Base-by-base conservation (phyloP, 148 eudicot genomes). In the Chenopodium quinoa region DNA sequence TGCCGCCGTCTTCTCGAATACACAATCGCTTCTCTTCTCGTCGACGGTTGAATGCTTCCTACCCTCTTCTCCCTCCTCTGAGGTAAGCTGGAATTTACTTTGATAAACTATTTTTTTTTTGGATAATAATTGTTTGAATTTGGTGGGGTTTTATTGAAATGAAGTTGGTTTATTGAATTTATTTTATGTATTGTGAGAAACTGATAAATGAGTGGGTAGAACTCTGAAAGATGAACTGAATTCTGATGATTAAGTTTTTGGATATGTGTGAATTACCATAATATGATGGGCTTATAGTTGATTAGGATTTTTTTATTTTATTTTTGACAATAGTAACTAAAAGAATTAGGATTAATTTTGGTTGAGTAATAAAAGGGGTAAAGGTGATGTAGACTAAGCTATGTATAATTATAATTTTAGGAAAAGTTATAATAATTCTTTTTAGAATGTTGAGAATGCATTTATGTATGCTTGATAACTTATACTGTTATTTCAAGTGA, bases 1-100 rank as follows among this genome's bases (percentile, higher is more conserved):
- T 80, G 75, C 75, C 90, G 78, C 83, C 85, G 34, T 77, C 78
- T 77, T 73, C 84, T 80, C 75, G 80, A 58, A 22, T 82, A 75
- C 90, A 90, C 77, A 76, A 73, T 78, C 83, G 89, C 68, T 73
- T 84, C 80, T 69, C 84, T 73, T 80, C 85, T 87, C 70, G 84
- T 78, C 81, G 87, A 82, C 54, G 88, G 90, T 78, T 89, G 86
- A 89, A 29, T 65, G 54, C 7, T 9, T 75, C 85, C 27, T 64
- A 79, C 65, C 67, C 82, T 10, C 77, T 69, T 67, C 23, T 77
- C 31, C 64, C 83, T 80, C 32, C 48, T 48, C 68, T 66, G 32
- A 90, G 95, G 94, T 90, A 32, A 63, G 34, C 12, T 65, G 60
- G 40, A 2, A 25, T 70, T 32, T 58, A 64, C 29, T 70, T 56